Evolutionary conservation across 2,329 filamentous ascomycete species (phyloP).

Genomic region (Ceratocystiopsis brevicomis): DNA sequence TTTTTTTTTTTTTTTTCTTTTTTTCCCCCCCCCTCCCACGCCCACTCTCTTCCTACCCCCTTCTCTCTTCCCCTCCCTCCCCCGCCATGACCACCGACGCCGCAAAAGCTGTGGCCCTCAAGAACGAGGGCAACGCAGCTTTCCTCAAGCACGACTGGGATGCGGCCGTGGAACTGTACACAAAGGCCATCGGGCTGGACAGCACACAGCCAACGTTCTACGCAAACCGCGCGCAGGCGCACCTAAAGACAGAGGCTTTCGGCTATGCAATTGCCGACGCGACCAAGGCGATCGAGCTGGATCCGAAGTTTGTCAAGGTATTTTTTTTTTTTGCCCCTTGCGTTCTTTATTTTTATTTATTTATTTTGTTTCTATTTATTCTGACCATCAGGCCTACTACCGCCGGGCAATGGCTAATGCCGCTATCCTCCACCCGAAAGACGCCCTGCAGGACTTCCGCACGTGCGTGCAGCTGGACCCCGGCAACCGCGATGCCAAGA

Average conservation of each 20-base stretch:
- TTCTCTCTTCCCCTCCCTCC: no score
- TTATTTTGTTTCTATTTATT: no score
- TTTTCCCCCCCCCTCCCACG: background rate
- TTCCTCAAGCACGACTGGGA: conserved; percentile 80
- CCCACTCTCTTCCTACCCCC: background rate
- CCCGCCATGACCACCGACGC: conserved; percentile 15
- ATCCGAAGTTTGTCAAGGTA: conserved; percentile 78
- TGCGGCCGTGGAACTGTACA: conserved; percentile 64
- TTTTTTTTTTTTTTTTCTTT: background rate
- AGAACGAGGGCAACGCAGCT: conserved; percentile 87
- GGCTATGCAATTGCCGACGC: conserved; percentile 86
- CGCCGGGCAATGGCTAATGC: conserved; percentile 80
- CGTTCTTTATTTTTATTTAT: no score
- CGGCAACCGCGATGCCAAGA: conserved; percentile 70
- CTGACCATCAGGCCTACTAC: conserved; percentile 58
- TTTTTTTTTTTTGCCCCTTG: no score
- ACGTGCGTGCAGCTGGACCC: conserved; percentile 76
- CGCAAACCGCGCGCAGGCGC: conserved; percentile 85
- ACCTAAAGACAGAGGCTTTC: conserved; percentile 91
- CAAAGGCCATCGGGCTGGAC: conserved; percentile 70
- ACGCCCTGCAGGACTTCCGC: conserved; percentile 83
- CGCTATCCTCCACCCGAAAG: conserved; percentile 73
- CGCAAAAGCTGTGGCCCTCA: conserved; percentile 63
- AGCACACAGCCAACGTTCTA: conserved; percentile 75
- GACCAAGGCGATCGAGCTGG: conserved; percentile 75